Evolutionary conservation across 2,329 filamentous ascomycete species (phyloP).

Genomic region (Myriosclerotinia duriaeana): DNA sequence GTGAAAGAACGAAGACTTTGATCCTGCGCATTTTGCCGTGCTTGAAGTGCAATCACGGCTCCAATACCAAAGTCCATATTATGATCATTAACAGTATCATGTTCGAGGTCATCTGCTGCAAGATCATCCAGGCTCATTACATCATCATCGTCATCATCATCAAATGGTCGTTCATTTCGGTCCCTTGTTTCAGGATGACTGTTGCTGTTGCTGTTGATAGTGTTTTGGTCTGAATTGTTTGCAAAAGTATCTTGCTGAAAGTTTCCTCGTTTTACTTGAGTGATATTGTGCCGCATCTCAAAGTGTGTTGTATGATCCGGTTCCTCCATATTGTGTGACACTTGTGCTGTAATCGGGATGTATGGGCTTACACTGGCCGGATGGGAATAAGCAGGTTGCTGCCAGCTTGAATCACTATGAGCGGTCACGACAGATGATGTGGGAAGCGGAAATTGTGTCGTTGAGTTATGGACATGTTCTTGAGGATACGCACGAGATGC

Average conservation of each 20-base stretch:
- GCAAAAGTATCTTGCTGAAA: neutral
- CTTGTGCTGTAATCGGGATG: constrained; percentile 7
- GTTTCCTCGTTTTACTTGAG: neutral
- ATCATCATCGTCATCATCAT: constrained; percentile 18
- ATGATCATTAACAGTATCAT: constrained; percentile 41
- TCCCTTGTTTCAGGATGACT: neutral
- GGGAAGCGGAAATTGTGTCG: constrained; percentile 7
- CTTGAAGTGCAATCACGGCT: constrained; percentile 36
- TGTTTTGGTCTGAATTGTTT: neutral
- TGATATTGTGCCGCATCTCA: neutral
- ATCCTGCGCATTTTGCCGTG: constrained; percentile 36
- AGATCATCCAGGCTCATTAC: constrained; percentile 23
- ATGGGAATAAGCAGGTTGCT: constrained; percentile 4
- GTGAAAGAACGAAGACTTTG: constrained; percentile 48
- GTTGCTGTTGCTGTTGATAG: neutral
- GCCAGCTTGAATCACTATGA: constrained; percentile 15
- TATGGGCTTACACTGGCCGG: neutral
- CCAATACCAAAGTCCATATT: constrained; percentile 13
- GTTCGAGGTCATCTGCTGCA: constrained; percentile 45
- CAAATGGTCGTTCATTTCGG: constrained; percentile 41
- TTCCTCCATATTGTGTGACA: neutral
- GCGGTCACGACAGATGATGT: neutral
- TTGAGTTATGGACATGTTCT: constrained; percentile 4
- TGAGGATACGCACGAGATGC: constrained; percentile 8
- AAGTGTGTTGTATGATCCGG: constrained; percentile 1